Base-by-base conservation (phyloP, 2,329 filamentous ascomycete genomes). In the Cladosporium velox region DNA sequence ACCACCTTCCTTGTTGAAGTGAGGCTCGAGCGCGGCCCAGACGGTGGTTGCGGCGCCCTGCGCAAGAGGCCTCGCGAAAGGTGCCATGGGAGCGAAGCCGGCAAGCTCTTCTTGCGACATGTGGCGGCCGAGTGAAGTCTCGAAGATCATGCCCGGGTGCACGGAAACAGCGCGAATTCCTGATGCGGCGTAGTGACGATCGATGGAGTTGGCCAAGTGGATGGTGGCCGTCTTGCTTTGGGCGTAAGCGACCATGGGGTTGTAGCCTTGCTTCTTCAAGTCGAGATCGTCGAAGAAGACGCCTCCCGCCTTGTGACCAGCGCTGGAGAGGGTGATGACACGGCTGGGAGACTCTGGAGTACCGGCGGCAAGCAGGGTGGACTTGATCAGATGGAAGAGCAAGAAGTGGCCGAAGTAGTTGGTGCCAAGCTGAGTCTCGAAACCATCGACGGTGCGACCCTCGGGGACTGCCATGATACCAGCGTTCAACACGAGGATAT, bases 351-450 rank as follows among this genome's bases (percentile, higher is more conserved):
- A 44, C 15, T 77, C 77, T 21, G 65, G 65, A 18, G 66, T 32
- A 8, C 24, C 15, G 14, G 66, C n/a, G 41, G 41, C 41, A 44
- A 44, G 41, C 8, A 87, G 71, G 0, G 78, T 72, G 0, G 77
- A 72, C 28, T 81, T 82, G 32, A 87, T 75, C 1, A 86, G 78
- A 28, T 84, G 77, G 66, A 84, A 83, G 21, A 87, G 77, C 0
- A 86, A 77, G 74, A 87, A 87, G 68, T 86, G 82, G 12, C 75
- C 79, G 1, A 88, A 74, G 69, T 86, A 80, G 71, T 87, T 86
- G 4, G 79, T 81, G 38, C 79, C 84, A 67, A 87, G 82, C 66
- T 87, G 84, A 0, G 72, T 72, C 69, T 87, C 85, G 68, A 81
- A 81, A 21, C 82, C 82, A 68, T 85, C 83, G 24, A 68, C 68